Evolutionary conservation across 495 filamentous ascomycete species (phyloP), one percentile per base, ranked within the genome.

Genomic region (Cenococcum geophilum): DNA sequence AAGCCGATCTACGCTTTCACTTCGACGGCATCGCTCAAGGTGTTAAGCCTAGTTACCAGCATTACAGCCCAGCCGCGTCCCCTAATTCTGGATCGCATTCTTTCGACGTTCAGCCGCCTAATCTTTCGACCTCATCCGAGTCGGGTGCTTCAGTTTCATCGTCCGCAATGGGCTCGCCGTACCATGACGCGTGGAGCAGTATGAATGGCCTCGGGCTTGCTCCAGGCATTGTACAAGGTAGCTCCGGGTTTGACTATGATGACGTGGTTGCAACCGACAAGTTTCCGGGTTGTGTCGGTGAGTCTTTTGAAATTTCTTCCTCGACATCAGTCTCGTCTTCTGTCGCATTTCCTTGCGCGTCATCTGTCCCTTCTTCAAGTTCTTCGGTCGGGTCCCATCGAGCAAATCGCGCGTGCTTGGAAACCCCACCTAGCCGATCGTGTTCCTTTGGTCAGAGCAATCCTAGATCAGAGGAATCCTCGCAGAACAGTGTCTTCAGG

Each of bases 111-210:
- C 69, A 72, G 32, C 67, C 66, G 76, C 74, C 78, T 80, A 66
- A 76, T 80, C 79, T 71, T 62, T 91, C 51, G 22, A 67, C 70
- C 3, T 91, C 88, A 16, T 89, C 86, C 57, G 85, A 87, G 25
- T 93, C 89, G 2, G 86, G 81, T 1, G 82, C 85, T 14, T 92
- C 89, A 14, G 77, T 81, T 58, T 80, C 88, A 16, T 93, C 91
- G 1, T 95, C 91, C 4, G 81, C 85, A 35, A 86, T 89, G 66
- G 89, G 86, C 35, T 96, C 91, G 9, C 91, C 91, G 20, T 83
- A 68, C 71, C 81, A 79, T 42, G 76, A 83, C 62, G 89, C 86
- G 82, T 74, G 80, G 22, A 80, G 81, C n/a, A 76, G 80, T 16
- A 47, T 62, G 34, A 75, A 83, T 58, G 84, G 83, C 35, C 75